Evolutionary conservation across 202 grass and related monocot genomes (phyloP), one percentile per base, ranked within the genome.

Genomic region (Setaria viridis): DNA sequence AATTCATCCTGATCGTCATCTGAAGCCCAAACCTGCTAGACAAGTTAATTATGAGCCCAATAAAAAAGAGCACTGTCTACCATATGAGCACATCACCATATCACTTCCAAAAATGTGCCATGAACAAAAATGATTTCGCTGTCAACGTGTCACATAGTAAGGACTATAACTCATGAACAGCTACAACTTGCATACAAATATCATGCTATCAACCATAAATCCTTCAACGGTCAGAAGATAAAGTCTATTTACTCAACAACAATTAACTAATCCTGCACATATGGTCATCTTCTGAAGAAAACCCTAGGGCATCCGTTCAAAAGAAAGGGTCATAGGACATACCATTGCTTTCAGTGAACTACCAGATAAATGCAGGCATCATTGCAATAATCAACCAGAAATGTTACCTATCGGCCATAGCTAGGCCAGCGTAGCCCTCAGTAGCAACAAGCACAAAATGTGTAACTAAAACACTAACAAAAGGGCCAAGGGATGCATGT

Each of bases 1-100:
- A 95, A 82, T 67, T 91, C 97, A 88, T 94, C 97, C 78, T 90
- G 90, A 68, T 99, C 97, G 68, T 99, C 88, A 78, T 99, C 97
- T 83, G 93, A 96, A 80, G 97, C 93, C 62, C 92, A 93, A 70
- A 96, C 97, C 96, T 95, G 75, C 55, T 45, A 91, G 64, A 80
- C 33, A 87, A 88, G 66, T 86, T 66, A 83, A 83, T 79, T 62
- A 62, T 41, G 50, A 70, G 53, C 21, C 80, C 54, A 72, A 71
- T 59, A 71, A 29, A 6, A 81, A 41, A 46, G 12, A 82, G 34
- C 34, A 69, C 11, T 53, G 69, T 79, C 62, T 83, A 79, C n/a
- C 33, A 86, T 79, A 90, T 53, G 71, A 67, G 9, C 35, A 74
- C 20, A 80, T 68, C 60, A 47, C 33, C 35, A 75, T 74, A 84